Base-by-base conservation (phyloP, 352 stramenopile species). In the Phytopythium mirpurense region DNA sequence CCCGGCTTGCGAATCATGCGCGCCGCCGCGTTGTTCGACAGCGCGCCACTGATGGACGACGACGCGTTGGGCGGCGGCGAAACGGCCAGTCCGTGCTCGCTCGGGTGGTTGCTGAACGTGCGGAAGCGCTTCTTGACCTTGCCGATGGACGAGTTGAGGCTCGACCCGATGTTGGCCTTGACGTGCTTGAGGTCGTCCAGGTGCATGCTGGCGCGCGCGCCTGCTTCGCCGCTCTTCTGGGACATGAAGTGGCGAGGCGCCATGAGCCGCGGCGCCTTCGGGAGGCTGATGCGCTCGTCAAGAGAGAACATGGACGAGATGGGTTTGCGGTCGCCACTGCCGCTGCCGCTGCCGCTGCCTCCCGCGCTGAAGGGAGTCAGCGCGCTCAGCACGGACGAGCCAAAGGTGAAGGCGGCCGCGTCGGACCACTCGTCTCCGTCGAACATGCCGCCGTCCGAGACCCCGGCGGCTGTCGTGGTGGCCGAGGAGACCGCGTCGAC, bases 111-210 rank as follows among this genome's bases (percentile, higher is more conserved):
- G 15, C 72, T 70, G 40, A 88, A 56, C n/a, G 76, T 86, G 0
- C 70, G 70, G 24, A 92, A 88, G 14, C 72, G 73, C 32, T 70
- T 81, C 50, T 88, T 88, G 34, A 92, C 78, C 57, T 90, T 90
- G 41, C 75, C 71, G 16, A 89, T 58, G 5, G 78, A 89, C 9
- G 65, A 77, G 46, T 84, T 90, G 19, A 92, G 67, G 41, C 76
- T 88, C 18, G 78, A 88, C 12, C 78, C 74, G 29, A 92, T 65
- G 38, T 92, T 88, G 3, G 70, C 67, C 55, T 85, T 88, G 45
- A 86, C 86, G 45, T 72, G 83, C 55, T 88, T 87, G 26, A 91
- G 51, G 38, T 89, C 78, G 50, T 89, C 76, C 51, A 89, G 80
- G 53, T 81, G 70, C 14, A 48, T 47, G 31, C 42, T 63, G 2